A percentile compares a stretch with the other conserved stretches of the same genome.
phyloP scores from a whole-genome alignment of 495 filamentous ascomycete genomes.

The Staphylotrichum tortipilum region DNA sequence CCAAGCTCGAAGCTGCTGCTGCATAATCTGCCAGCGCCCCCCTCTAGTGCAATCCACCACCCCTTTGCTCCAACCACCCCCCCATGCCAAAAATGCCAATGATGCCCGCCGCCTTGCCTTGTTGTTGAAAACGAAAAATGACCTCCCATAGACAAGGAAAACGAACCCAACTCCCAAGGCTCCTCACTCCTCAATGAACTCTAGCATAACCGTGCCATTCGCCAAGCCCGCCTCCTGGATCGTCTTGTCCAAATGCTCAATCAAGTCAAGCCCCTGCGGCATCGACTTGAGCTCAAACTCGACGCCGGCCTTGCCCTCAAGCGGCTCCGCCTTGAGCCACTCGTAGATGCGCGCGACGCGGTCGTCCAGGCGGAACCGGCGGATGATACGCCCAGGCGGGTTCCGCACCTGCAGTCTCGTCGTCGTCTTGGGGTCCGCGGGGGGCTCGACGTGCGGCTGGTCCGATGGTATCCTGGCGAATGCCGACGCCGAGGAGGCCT shows the following conservation, averaged over 20 bases:
- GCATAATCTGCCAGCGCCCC: background rate
- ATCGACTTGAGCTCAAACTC: slow-evolving; percentile 70
- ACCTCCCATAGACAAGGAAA: background rate
- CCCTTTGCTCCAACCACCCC: background rate
- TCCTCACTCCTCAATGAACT: slow-evolving; percentile 61
- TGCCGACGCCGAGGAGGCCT: slow-evolving; percentile 26
- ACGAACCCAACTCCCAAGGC: background rate
- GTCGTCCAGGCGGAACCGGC: slow-evolving; percentile 73
- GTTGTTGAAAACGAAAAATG: background rate
- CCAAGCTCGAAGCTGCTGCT: too few relatives aligned
- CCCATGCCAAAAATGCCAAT: background rate
- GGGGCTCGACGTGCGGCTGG: slow-evolving; percentile 70
- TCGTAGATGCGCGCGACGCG: slow-evolving; percentile 79
- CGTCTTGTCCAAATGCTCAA: slow-evolving; percentile 59
- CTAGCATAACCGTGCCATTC: slow-evolving; percentile 88
- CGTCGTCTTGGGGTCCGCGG: slow-evolving; percentile 54
- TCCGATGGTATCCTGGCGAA: slow-evolving; percentile 62
- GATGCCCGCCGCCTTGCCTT: background rate
- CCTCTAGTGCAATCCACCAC: background rate
- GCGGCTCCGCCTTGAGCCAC: slow-evolving; percentile 82
- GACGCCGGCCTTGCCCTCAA: slow-evolving; percentile 66
- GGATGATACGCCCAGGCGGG: slow-evolving; percentile 69
- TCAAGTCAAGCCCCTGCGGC: slow-evolving; percentile 69
- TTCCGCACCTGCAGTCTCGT: slow-evolving; percentile 90
- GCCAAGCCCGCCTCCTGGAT: slow-evolving; percentile 80